Base-by-base conservation (phyloP, 2,329 filamentous ascomycete species). In the Rhinocladiella mackenziei region DNA sequence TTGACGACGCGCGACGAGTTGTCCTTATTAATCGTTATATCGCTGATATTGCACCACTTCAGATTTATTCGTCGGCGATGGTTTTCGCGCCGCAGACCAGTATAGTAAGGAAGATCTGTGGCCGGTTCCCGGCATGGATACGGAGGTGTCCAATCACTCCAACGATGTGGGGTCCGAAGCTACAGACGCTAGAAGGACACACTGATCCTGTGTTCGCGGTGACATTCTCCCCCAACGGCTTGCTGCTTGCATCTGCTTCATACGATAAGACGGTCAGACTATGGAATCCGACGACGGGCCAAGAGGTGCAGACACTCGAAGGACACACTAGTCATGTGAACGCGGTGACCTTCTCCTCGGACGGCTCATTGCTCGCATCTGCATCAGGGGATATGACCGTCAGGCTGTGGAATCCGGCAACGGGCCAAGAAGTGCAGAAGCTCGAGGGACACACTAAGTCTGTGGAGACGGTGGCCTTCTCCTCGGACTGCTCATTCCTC, bases 21-120 rank as follows among this genome's bases (percentile, higher is more conserved):
- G 36, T 64, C 28, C 51, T 62, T 0, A 54, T 51, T 31, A 58
- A 60, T 42, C 18, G 46, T n/a, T 50, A 57, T 7, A 56, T 65
- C 20, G 51, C 58, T 26, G 52, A 62, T 26, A 34, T 38, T 28
- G 56, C 58, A 8, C 65, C 65, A 8, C 60, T 68, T 17, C 62
- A 68, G 48, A 32, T 62, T 11, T 67, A 68, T 47, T 55, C 13
- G 17, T 59, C 59, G 7, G 65, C 60, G 3, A 46, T 67, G 1
- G 30, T 62, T 10, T 68, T 37, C 43, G n/a, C n/a, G n/a, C n/a
- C n/a, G n/a, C n/a, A n/a, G n/a, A n/a, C n/a, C n/a, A n/a, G n/a
- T n/a, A n/a, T 58, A 10, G 48, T 65, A 18, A 48, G 57, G 37
- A 51, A 51, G 25, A 3, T 64, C 60, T 50, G 7, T 41, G 18